Percentiles rank a stretch among this genome's conserved stretches.
phyloP scores from a whole-genome alignment of 2,329 filamentous ascomycete genomes.

The Pleomassaria siparia region DNA sequence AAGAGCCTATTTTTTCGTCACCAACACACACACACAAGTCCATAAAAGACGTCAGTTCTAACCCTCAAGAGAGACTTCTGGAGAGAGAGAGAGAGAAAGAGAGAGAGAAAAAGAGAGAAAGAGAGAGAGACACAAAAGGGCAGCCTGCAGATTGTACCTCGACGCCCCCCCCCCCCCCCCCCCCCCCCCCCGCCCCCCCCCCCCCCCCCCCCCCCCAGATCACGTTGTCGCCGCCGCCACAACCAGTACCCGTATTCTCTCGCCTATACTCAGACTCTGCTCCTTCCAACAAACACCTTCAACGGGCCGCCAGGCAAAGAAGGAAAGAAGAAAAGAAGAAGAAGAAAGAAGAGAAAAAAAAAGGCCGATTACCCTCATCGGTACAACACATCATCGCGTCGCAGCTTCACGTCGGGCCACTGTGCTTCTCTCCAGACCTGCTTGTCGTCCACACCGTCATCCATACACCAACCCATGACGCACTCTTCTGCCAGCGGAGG shows the following conservation, averaged over 20 bases:
- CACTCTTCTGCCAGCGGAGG: slow-evolving; percentile 34
- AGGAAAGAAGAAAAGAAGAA: too few species aligned
- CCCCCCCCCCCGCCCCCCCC: not conserved
- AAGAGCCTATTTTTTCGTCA: slow-evolving; percentile 6
- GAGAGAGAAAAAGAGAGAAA: too few species aligned
- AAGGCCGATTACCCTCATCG: not conserved
- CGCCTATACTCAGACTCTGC: not conserved
- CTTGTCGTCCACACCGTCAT: not conserved
- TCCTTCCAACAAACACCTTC: not conserved
- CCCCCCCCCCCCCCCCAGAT: slow-evolving; percentile 21
- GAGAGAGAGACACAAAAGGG: too few species aligned
- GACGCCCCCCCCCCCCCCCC: too few species aligned
- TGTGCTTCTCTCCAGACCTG: not conserved
- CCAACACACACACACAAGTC: too few species aligned
- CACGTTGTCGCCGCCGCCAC: slow-evolving; percentile 27
- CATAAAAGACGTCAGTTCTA: slow-evolving; percentile 10
- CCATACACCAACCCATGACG: slow-evolving; percentile 26
- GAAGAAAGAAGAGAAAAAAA: too few species aligned
- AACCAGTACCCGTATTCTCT: not conserved
- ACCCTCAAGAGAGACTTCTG: too few species aligned
- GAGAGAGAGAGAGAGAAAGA: too few species aligned
- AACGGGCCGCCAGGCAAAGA: too few species aligned
- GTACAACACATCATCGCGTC: not conserved
- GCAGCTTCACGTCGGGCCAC: not conserved
- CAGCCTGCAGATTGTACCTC: too few species aligned